phyloP scores from a whole-genome alignment of 108 stramenopile species.

The Mediolabrus comicus region DNA sequence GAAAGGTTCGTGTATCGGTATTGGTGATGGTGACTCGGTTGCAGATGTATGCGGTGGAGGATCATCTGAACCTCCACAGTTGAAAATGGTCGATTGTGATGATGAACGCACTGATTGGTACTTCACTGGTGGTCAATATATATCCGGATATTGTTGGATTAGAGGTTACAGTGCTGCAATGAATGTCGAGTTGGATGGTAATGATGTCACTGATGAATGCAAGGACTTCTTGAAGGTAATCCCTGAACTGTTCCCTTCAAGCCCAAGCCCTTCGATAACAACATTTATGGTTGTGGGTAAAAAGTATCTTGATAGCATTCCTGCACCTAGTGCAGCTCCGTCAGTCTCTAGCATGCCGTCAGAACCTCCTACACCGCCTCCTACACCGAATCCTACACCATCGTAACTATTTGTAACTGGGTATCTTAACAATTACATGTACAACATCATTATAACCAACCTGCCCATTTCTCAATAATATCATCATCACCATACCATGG shows the following conservation, averaged over 20 bases:
- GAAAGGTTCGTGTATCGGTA: neutral
- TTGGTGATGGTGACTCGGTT: too few relatives aligned
- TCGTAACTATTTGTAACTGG: too few relatives aligned
- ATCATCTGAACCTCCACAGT: neutral
- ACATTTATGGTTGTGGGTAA: neutral
- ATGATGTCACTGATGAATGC: too few relatives aligned
- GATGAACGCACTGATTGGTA: neutral
- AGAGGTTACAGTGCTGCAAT: neutral
- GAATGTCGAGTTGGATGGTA: too few relatives aligned
- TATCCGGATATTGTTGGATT: neutral
- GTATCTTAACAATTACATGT: too few relatives aligned
- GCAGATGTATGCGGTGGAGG: neutral
- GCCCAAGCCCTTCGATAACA: too few relatives aligned
- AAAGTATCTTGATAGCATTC: neutral
- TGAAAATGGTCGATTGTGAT: neutral
- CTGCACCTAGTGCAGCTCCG: neutral
- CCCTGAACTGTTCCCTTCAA: neutral
- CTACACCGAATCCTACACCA: neutral
- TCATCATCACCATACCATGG: constrained; percentile 69
- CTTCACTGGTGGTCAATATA: neutral
- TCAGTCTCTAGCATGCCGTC: neutral
- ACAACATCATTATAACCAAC: constrained; percentile 37
- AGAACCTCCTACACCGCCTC: neutral
- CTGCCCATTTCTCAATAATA: constrained; percentile 61
- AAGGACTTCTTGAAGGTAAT: neutral